A percentile compares a stretch with the other conserved stretches of the same genome.
Evolutionary conservation across 192 early-diverging fungal species (phyloP).

Genomic region (Mortierella claussenii): DNA sequence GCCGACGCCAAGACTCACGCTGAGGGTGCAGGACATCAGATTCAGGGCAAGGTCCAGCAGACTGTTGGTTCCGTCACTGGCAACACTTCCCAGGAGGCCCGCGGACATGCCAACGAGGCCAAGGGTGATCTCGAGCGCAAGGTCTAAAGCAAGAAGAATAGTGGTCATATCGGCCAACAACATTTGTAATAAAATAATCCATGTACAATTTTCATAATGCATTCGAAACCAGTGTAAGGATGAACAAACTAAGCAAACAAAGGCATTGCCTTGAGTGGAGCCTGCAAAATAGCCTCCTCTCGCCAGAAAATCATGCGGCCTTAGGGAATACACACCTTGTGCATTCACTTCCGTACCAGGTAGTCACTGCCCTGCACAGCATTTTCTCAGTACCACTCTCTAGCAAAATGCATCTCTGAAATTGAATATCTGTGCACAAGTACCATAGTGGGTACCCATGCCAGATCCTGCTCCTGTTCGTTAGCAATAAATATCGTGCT

Average conservation of each 20-base stretch:
- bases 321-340: too few relatives aligned
- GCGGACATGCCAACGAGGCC: slow-evolving; percentile 18
- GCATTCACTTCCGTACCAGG: too few relatives aligned
- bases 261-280: too few relatives aligned
- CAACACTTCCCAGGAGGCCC: slow-evolving; percentile 13
- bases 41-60: slow-evolving; percentile 22
- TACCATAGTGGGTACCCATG: too few relatives aligned
- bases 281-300: too few relatives aligned
- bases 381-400: too few relatives aligned
- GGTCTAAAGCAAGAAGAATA: slow-evolving; percentile 5
- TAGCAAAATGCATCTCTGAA: too few relatives aligned
- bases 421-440: too few relatives aligned
- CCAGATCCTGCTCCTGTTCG: too few relatives aligned
- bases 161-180: background rate
- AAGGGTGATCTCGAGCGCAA: slow-evolving; percentile 25
- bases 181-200: background rate
- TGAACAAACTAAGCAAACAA: background rate
- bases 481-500: too few relatives aligned
- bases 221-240: background rate
- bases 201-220: background rate
- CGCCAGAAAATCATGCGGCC: too few relatives aligned
- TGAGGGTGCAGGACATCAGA: slow-evolving; percentile 16
- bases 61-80: slow-evolving; percentile 25
- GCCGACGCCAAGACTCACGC: slow-evolving; percentile 23
- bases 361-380: too few relatives aligned